Percentiles rank a stretch among this genome's conserved stretches.
These are phyloP conservation scores for Saccharum officinarum DNA, from an alignment of 176 grass and related monocot genomes.

Conservation along the genomic window DNA sequence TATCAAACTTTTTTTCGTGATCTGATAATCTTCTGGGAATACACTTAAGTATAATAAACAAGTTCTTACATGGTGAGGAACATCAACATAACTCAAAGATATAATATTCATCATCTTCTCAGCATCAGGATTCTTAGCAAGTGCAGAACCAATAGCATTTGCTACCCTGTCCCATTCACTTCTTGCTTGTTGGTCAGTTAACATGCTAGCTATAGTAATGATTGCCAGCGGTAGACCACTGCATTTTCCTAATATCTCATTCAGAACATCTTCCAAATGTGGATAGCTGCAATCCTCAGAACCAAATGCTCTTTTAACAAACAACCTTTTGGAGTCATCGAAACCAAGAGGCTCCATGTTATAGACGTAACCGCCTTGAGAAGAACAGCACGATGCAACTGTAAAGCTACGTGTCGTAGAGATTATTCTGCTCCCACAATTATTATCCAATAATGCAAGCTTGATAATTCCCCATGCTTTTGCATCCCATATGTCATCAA, in stretches of 20 bases:
- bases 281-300: neutral
- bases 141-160: neutral
- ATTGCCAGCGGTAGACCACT: neutral
- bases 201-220: neutral
- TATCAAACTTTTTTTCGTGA: neutral
- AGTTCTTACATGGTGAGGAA: no score
- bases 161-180: neutral
- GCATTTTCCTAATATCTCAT: neutral
- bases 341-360: neutral
- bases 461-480: no score
- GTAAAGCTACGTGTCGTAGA: no score
- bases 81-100: no score
- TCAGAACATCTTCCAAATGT: neutral
- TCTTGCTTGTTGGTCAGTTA: neutral
- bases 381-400: no score
- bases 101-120: neutral
- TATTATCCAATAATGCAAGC: no score
- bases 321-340: neutral
- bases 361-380: no score
- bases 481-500: no score
- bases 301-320: neutral
- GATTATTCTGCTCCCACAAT: no score
- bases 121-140: neutral
- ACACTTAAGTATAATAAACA: no score
- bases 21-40: no score